These are phyloP conservation scores for Penicillium simplicissimum DNA, from an alignment of 495 filamentous ascomycete species.

Conservation along the genomic window DNA sequence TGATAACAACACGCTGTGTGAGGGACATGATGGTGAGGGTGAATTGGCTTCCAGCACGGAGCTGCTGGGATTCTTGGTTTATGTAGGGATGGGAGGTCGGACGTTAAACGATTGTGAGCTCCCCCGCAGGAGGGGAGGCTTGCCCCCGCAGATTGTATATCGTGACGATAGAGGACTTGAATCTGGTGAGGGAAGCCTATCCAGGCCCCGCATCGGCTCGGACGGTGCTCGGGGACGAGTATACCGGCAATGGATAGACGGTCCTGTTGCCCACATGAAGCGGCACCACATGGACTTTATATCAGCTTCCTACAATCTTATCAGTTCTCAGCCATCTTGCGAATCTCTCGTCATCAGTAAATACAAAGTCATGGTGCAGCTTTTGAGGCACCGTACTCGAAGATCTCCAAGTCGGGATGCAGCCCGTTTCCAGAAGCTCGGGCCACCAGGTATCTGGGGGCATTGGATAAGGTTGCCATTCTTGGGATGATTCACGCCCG, in stretches of 20 bases:
- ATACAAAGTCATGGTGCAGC: neutral
- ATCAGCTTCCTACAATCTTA: neutral
- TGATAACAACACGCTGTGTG: conserved; percentile 47
- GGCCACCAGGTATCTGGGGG: conserved; percentile 6
- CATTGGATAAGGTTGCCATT: conserved; percentile 20
- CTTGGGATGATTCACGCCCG: conserved; percentile 7
- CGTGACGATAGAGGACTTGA: conserved; percentile 13
- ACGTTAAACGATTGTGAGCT: neutral
- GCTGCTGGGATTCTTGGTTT: conserved; percentile 10
- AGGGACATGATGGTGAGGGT: conserved; percentile 20
- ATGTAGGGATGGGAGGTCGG: neutral
- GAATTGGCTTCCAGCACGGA: conserved; percentile 9
- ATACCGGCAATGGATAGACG: conserved; percentile 18
- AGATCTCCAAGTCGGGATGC: neutral
- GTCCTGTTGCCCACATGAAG: conserved; percentile 13
- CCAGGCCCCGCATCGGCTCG: conserved; percentile 23
- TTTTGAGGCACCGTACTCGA: neutral
- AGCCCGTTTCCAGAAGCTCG: conserved; percentile 1
- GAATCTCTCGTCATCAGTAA: neutral
- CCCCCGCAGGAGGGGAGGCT: conserved; percentile 15
- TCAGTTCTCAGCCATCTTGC: neutral
- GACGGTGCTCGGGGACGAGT: conserved; percentile 13
- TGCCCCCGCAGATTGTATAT: conserved; percentile 18
- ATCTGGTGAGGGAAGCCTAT: conserved; percentile 5
- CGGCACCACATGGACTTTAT: neutral